Conservation (phyloP, 345 rosid genomes). For the Mangifera indica region DNA sequence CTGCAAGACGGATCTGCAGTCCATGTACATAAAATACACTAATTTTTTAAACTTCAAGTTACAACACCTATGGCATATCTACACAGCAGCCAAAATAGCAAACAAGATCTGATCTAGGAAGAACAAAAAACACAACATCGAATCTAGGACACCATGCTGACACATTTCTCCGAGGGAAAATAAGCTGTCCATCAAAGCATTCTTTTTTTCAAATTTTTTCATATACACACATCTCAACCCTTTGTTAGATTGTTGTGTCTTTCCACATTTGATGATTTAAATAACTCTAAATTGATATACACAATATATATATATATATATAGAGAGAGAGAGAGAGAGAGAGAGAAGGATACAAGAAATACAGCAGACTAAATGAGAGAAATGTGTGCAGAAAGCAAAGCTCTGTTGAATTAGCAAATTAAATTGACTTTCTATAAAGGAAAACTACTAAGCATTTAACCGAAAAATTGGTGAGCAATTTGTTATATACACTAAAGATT, state of each 20-base stretch:
- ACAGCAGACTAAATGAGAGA: neutral
- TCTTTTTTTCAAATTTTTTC: neutral
- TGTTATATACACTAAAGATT: neutral
- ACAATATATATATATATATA: no score
- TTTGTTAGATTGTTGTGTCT: neutral
- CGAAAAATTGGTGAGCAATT: neutral
- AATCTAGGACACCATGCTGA: neutral
- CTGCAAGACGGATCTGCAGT: conserved; percentile 79
- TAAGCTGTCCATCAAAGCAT: neutral
- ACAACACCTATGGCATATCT: neutral
- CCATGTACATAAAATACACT: conserved; percentile 14
- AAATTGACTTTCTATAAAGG: neutral
- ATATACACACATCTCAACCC: no score
- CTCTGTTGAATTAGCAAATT: neutral
- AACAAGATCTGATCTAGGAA: neutral
- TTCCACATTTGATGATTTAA: neutral
- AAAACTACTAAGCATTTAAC: neutral
- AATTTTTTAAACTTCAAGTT: conserved; percentile 7
- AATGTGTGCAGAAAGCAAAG: neutral
- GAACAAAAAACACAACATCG: neutral
- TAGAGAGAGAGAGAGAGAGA: conserved; percentile 6
- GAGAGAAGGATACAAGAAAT: neutral
- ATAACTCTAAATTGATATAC: neutral
- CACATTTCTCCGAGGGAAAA: neutral
- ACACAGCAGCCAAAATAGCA: neutral